Evolutionary conservation across 305 asterid species (phyloP), one percentile per base, ranked within the genome.

Genomic region (Fraxinus sp.): DNA sequence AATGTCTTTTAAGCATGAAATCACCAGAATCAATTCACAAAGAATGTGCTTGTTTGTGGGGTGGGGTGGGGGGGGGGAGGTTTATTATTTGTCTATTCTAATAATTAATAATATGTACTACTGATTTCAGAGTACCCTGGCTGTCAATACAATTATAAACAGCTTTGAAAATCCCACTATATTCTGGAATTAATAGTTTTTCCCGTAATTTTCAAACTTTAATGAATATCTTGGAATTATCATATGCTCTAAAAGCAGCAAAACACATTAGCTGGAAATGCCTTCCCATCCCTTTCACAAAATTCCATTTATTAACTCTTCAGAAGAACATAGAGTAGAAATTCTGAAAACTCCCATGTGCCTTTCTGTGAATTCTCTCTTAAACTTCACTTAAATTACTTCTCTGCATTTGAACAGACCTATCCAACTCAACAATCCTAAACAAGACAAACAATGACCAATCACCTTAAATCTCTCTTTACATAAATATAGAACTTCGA

Each of bases 301-400:
- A 86, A 83, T 83, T 81, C 85, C 37, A 80, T 18, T 79, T 77
- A 81, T 79, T 81, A 74, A 86, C 79, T 84, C 83, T 68, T 71
- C 18, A 66, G 73, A 85, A 80, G 37, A 79, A 86, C 85, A 86
- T 84, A 82, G 16, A 73, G 20, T 71, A 78, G 30, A 66, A 79
- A 62, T 70, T 86, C 87, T 85, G 93, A 84, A 85, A 24, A 49
- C 39, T 22, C 81, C 92, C 94, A 91, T 92, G 97, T 92, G 95
- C 82, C 24, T 76, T 83, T 80, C 84, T 81, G 86, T 72, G 79
- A 39, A 71, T 41, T 44, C 24, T 28, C n/a, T 33, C 76, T 82
- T 46, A 75, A 13, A 79, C 85, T 80, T 84, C 87, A 83, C 89
- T 85, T 86, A 87, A 86, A 88, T 37, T 37, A 37, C 87, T 86